phyloP scores from a whole-genome alignment of 1,284 basidiomycete genomes.

The Heterobasidion parviporum region DNA sequence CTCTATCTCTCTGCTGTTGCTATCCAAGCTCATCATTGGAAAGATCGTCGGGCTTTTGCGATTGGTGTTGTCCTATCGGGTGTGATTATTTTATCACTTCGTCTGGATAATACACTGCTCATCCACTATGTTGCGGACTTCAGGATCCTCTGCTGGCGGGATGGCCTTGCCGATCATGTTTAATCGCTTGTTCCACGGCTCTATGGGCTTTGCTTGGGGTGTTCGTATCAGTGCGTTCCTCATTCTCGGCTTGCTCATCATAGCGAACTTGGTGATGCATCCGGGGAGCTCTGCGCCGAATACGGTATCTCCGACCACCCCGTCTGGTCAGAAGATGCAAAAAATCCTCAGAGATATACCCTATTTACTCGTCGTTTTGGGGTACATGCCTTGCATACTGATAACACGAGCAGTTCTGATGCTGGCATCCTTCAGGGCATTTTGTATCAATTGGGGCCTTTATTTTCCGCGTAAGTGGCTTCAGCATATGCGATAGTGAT shows the following conservation, averaged over 20 bases:
- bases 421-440: not conserved
- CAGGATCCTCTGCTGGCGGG: slow-evolving; percentile 13
- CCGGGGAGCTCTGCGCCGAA: too few relatives aligned
- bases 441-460: not conserved
- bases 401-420: not conserved
- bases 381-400: too few relatives aligned
- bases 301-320: too few relatives aligned
- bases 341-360: too few relatives aligned
- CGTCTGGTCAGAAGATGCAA: not conserved
- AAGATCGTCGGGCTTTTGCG: slow-evolving; percentile 7
- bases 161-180: slow-evolving; percentile 21
- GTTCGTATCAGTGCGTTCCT: slow-evolving; percentile 7
- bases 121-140: too few relatives aligned
- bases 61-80: slow-evolving; percentile 12
- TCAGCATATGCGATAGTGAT: not conserved
- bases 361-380: too few relatives aligned
- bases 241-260: slow-evolving; percentile 1
- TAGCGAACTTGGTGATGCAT: slow-evolving; percentile 6
- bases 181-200: slow-evolving; percentile 17
- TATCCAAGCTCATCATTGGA: slow-evolving; percentile 10
- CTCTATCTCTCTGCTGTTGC: slow-evolving; percentile 16
- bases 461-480: not conserved
- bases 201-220: slow-evolving; percentile 10
- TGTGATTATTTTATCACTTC: not conserved
- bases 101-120: too few relatives aligned